Conservation (phyloP, 345 rosid species). For the Moringa oleifera region DNA sequence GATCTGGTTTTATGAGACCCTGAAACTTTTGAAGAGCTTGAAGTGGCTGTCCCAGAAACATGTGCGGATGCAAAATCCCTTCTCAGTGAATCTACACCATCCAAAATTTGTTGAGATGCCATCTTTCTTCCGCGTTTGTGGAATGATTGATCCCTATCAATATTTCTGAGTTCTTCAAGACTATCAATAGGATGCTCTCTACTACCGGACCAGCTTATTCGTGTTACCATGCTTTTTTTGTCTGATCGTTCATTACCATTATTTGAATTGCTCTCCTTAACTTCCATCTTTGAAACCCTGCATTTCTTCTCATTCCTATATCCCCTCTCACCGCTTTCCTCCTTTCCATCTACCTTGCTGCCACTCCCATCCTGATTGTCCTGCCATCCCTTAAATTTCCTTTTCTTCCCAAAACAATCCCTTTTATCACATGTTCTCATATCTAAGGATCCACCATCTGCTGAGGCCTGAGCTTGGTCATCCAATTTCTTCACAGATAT, state of each 20-base stretch:
- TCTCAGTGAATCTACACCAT: conserved; percentile 43
- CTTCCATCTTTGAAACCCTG: conserved; percentile 44
- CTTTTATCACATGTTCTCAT: conserved; percentile 34
- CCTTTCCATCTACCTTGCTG: conserved; percentile 25
- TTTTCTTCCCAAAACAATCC: conserved; percentile 43
- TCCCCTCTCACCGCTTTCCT: conserved; percentile 48
- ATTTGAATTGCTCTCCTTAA: conserved; percentile 51
- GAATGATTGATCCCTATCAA: conserved; percentile 18
- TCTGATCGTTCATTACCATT: conserved; percentile 49
- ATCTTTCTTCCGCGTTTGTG: conserved; percentile 20
- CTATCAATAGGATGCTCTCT: conserved; percentile 28
- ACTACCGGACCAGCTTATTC: neutral
- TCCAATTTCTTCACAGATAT: conserved; percentile 37
- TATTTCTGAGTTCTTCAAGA: conserved; percentile 29
- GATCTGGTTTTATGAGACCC: conserved; percentile 66
- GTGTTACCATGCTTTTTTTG: conserved; percentile 28
- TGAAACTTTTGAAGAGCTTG: conserved; percentile 92
- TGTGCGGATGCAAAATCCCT: conserved; percentile 45
- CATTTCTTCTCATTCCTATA: conserved; percentile 58
- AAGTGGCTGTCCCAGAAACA: conserved; percentile 62
- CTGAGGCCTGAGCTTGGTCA: conserved; percentile 26
- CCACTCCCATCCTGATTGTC: conserved; percentile 25
- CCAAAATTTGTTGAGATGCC: conserved; percentile 39
- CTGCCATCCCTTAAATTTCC: conserved; percentile 48
- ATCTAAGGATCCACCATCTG: conserved; percentile 42